Evolutionary conservation across 352 stramenopile genomes (phyloP), one percentile per base, ranked within the genome.

Genomic region (Phytophthora capsici): DNA sequence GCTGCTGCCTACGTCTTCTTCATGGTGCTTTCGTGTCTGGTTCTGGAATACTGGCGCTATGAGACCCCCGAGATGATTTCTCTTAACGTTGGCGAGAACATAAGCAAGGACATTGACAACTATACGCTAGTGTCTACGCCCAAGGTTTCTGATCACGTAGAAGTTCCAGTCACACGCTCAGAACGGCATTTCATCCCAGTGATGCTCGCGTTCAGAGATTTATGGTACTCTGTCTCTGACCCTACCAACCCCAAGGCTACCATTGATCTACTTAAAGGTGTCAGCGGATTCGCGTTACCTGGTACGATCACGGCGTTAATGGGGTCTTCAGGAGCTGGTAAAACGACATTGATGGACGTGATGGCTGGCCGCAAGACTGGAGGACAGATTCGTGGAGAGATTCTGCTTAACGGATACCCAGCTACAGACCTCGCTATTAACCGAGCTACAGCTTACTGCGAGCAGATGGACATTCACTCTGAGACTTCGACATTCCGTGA

Each of bases 261-360:
- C 16, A 75, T 77, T 26, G 68, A 80, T 30, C 47, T 91, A 4
- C 73, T 91, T 14, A 68, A 71, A 16, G 50, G 66, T 1, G 64
- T 91, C 32, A 70, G 57, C 10, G 82, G 78, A 36, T 73, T 71
- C 34, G 73, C 72, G 7, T 16, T 64, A 13, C 81, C 81, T 0
- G 80, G 81, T 4, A 75, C 59, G 3, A 75, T 90, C 14, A 81
- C 75, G 5, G 80, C 78, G 1, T 58, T 90, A 13, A 87, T 88
- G 73, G 82, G 80, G 14, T 77, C 76, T 2, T 79, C 71, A 7
- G 84, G 84, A 22, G 82, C 87, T 32, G 90, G 92, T 1, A 97
- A 98, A 63, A 97, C 93, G 1, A 98, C 93, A 5, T 70, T 98
- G 12, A 90, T 97, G 67, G 91, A 98, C 71, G 92, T 98, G 4